These are phyloP conservation scores for Pholiota adiposa DNA, from an alignment of 1,284 basidiomycete species.

Conservation along the genomic window DNA sequence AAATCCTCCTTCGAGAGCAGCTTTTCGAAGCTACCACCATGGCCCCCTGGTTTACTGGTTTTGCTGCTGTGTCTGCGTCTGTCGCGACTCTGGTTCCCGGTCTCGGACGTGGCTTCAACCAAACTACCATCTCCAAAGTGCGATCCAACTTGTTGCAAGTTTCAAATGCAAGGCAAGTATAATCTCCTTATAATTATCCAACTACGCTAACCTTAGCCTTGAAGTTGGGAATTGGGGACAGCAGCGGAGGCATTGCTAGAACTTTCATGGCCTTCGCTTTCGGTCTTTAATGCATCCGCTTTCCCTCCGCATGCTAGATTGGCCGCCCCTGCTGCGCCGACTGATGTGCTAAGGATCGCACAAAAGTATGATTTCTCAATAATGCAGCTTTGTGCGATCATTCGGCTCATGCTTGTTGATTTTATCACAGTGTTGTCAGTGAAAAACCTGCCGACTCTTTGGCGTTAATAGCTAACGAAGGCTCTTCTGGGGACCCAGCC, in stretches of 20 bases:
- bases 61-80: constrained; percentile 6
- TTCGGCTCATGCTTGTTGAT: neutral
- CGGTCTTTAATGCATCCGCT: constrained; percentile 51
- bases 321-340: constrained; percentile 33
- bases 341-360: constrained; percentile 46
- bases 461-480: constrained; percentile 47
- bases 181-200: neutral
- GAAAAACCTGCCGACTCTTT: constrained; percentile 37
- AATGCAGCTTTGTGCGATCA: neutral
- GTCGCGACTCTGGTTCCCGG: neutral
- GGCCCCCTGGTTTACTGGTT: constrained; percentile 10
- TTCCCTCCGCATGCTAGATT: constrained; percentile 41
- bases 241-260: constrained; percentile 68
- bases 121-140: constrained; percentile 27
- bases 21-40: neutral
- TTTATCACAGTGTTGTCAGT: constrained; percentile 37
- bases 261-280: constrained; percentile 55
- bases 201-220: neutral
- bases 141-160: constrained; percentile 32
- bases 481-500: constrained; percentile 73
- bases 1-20: neutral
- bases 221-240: constrained; percentile 74
- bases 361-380: constrained; percentile 31
- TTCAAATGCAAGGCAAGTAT: constrained; percentile 27
- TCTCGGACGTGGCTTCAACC: constrained; percentile 22